Conservation (phyloP, 2,329 filamentous ascomycete genomes). For the Aureobasidium melanogenum region DNA sequence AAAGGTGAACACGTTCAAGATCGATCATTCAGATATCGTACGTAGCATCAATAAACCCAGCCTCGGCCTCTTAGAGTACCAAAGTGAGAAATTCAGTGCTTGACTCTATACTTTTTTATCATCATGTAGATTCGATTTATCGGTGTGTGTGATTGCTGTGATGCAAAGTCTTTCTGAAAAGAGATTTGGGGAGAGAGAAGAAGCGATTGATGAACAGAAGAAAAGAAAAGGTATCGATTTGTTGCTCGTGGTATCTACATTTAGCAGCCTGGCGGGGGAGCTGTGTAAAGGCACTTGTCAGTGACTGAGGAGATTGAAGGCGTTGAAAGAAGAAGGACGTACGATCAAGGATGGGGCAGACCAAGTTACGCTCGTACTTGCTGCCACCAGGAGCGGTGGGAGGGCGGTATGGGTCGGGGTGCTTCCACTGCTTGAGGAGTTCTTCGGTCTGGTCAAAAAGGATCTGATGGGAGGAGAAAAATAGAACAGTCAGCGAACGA, state of each 20-base stretch:
- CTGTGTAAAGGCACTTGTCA: conserved; percentile 24
- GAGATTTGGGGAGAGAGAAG: not conserved
- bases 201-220: not conserved
- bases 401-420: conserved; percentile 83
- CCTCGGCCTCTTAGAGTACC: not conserved
- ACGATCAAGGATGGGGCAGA: conserved; percentile 72
- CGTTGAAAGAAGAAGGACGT: conserved; percentile 30
- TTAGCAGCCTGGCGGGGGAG: conserved; percentile 33
- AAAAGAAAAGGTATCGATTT: conserved; percentile 7
- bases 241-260: conserved; percentile 8
- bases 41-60: conserved; percentile 1
- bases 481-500: not conserved
- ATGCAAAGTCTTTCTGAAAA: not conserved
- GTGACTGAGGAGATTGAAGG: not conserved
- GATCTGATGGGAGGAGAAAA: conserved; percentile 44
- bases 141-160: not conserved
- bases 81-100: not conserved
- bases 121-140: not conserved
- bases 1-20: not conserved
- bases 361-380: conserved; percentile 92
- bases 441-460: conserved; percentile 82
- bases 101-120: conserved; percentile 8
- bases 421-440: conserved; percentile 87
- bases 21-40: conserved; percentile 3
- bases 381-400: conserved; percentile 93